Evolutionary conservation across 176 grass and related monocot genomes (phyloP).

Genomic region (Thinopyrum elongatum): DNA sequence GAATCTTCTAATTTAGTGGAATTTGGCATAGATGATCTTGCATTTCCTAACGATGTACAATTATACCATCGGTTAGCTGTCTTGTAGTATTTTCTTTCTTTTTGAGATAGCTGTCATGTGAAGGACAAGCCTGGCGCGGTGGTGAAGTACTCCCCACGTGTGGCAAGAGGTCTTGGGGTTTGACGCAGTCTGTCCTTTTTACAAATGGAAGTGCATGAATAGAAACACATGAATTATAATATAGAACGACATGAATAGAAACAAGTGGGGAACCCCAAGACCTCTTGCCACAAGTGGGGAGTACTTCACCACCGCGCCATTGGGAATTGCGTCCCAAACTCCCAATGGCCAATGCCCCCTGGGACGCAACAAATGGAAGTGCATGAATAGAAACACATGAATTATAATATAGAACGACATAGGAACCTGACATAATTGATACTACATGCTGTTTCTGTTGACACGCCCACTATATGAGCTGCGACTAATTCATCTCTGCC

Average conservation of each 20-base stretch:
- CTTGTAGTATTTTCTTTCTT: no score
- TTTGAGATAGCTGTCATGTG: background rate
- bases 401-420: background rate
- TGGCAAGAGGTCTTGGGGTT: no score
- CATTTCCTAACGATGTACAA: background rate
- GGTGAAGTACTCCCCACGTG: no score
- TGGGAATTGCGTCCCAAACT: no score
- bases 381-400: background rate
- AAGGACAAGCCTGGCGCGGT: no score
- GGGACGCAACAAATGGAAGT: background rate
- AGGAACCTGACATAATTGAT: background rate
- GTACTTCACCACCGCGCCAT: no score
- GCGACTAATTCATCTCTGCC: background rate
- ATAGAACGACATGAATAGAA: background rate
- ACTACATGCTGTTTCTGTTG: background rate
- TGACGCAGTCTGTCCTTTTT: no score
- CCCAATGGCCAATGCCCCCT: no score
- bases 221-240: background rate
- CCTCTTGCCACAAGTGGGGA: no score
- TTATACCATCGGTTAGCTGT: background rate
- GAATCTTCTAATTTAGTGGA: background rate
- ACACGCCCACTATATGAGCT: background rate
- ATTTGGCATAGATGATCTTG: background rate
- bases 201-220: background rate
- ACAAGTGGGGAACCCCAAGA: no score